phyloP scores from a whole-genome alignment of 768 basidiomycete genomes.

The Calocybe gangraenosa region DNA sequence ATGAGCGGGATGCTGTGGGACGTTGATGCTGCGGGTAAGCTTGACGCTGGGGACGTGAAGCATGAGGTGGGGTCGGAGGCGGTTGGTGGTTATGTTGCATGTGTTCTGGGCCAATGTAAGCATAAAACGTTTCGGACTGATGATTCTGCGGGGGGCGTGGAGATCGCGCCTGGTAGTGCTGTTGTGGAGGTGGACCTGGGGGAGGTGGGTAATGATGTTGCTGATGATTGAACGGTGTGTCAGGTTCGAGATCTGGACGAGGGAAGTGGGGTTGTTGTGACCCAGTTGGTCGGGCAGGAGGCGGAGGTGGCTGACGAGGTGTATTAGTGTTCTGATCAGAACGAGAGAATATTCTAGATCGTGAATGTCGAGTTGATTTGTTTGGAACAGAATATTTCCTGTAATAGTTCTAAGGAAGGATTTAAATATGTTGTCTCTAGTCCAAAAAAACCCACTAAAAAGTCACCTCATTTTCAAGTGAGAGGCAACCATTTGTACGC shows the following conservation, averaged over 20 bases:
- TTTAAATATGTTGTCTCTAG: background rate
- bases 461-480: constrained; percentile 53
- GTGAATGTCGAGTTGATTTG: constrained; percentile 25
- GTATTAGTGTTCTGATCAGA: constrained; percentile 23
- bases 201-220: constrained; percentile 18
- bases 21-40: constrained; percentile 22
- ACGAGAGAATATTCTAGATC: constrained; percentile 48
- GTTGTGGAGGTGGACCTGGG: constrained; percentile 20
- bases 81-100: background rate
- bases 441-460: background rate
- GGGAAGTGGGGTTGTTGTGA: constrained; percentile 37
- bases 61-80: constrained; percentile 7
- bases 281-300: constrained; percentile 22
- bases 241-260: constrained; percentile 61
- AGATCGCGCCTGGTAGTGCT: constrained; percentile 16
- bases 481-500: constrained; percentile 61
- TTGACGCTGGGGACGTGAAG: constrained; percentile 12
- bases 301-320: constrained; percentile 24
- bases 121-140: constrained; percentile 11
- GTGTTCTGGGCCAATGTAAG: constrained; percentile 3
- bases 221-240: constrained; percentile 26
- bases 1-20: constrained; percentile 18
- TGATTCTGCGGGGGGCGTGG: constrained; percentile 19
- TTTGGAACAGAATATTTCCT: constrained; percentile 60
- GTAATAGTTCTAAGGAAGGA: constrained; percentile 45